These are phyloP conservation scores for Xylariaceae sp. DNA, from an alignment of 2,329 filamentous ascomycete genomes.

Conservation along the genomic window DNA sequence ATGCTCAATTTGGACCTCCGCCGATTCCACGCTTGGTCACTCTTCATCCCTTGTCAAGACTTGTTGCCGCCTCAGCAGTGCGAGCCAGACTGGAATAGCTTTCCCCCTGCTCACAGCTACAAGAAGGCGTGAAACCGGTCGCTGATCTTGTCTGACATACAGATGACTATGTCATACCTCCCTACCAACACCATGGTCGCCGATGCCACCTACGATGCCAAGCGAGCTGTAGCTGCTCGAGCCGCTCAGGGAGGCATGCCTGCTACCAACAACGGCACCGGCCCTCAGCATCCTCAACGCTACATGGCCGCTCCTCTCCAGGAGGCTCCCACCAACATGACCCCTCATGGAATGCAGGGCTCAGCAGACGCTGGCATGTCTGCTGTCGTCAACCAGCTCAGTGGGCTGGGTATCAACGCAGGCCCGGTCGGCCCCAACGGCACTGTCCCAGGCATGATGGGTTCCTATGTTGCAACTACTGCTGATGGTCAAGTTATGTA, in stretches of 20 bases:
- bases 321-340: conserved; percentile 19
- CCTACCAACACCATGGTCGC: conserved; percentile 20
- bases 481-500: conserved; percentile 33
- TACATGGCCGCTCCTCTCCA: conserved; percentile 21
- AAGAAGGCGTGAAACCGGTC: not conserved
- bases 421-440: conserved; percentile 20
- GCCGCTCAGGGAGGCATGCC: conserved; percentile 21
- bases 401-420: conserved; percentile 34
- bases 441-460: conserved; percentile 30
- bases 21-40: not conserved
- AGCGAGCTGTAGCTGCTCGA: conserved; percentile 22
- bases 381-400: conserved; percentile 30
- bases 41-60: not conserved
- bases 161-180: conserved; percentile 25
- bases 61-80: not conserved
- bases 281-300: conserved; percentile 24
- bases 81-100: not conserved
- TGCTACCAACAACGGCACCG: conserved; percentile 16
- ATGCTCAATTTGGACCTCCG: not conserved
- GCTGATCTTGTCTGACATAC: conserved; percentile 8
- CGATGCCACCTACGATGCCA: conserved; percentile 26
- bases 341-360: conserved; percentile 17
- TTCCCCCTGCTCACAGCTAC: not conserved
- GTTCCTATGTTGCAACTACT: conserved; percentile 30
- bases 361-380: conserved; percentile 27